phyloP scores from a whole-genome alignment of 371 early-diverging fungal genomes.

The Mortierella sp. region DNA sequence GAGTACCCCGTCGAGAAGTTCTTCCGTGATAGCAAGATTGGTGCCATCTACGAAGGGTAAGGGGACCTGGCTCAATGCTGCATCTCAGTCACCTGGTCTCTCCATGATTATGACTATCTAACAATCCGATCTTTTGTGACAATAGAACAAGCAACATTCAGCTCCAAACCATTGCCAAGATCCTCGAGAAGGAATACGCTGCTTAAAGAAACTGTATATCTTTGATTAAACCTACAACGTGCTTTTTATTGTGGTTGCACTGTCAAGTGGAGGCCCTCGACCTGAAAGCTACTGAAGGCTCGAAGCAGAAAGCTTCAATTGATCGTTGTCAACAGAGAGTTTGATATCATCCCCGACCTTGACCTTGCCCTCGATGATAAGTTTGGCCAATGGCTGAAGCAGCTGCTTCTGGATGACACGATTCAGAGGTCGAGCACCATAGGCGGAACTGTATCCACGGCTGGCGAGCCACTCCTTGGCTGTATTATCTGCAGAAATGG shows the following conservation, averaged over 20 bases:
- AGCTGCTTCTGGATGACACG: conserved; percentile 84
- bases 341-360: conserved; percentile 71
- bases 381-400: conserved; percentile 83
- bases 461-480: conserved; percentile 85
- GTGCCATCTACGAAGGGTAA: conserved; percentile 78
- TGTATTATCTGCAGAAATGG: conserved; percentile 66
- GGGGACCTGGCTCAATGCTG: neutral
- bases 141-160: conserved; percentile 93
- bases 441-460: conserved; percentile 85
- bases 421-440: conserved; percentile 89
- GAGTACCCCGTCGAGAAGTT: conserved; percentile 91
- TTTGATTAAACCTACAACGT: too few species aligned
- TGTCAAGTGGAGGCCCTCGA: too few species aligned
- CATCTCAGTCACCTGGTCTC: neutral
- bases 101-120: neutral
- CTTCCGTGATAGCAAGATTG: conserved; percentile 97
- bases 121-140: neutral
- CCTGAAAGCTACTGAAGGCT: too few species aligned
- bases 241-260: too few species aligned
- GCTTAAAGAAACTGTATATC: conserved; percentile 20
- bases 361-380: conserved; percentile 82
- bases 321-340: conserved; percentile 55
- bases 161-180: conserved; percentile 96
- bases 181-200: conserved; percentile 72
- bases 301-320: conserved; percentile 30